Percentiles rank a stretch among this genome's conserved stretches.
phyloP scores from a whole-genome alignment of 345 rosid species.

The Salix arbutifolia region DNA sequence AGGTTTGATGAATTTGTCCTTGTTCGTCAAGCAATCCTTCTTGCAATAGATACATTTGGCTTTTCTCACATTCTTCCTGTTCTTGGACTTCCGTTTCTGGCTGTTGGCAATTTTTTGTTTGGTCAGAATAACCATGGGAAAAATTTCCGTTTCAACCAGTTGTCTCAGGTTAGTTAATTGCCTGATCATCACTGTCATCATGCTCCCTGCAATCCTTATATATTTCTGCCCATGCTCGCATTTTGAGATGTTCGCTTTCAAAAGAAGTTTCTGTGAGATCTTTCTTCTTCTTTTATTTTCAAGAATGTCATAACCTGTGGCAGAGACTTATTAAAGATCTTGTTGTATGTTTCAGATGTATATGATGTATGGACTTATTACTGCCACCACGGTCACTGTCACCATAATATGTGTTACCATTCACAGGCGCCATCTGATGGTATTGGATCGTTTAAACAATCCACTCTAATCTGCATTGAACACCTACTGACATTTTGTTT shows the following conservation, averaged over 20 bases:
- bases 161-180: constrained; percentile 49
- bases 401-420: constrained; percentile 75
- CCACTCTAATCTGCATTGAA: background rate
- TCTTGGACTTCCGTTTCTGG: constrained; percentile 72
- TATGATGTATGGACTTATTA: constrained; percentile 64
- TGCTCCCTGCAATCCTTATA: too few relatives aligned
- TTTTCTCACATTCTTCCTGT: constrained; percentile 76
- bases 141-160: constrained; percentile 17
- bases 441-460: constrained; percentile 15
- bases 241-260: background rate
- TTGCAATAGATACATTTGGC: constrained; percentile 81
- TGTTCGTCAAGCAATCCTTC: constrained; percentile 83
- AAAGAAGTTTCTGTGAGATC: background rate
- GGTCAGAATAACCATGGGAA: constrained; percentile 24
- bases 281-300: background rate
- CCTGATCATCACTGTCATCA: background rate
- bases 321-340: background rate
- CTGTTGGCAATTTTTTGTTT: constrained; percentile 18
- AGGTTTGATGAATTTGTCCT: constrained; percentile 93
- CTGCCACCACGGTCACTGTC: constrained; percentile 47
- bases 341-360: constrained; percentile 43
- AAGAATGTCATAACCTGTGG: background rate
- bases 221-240: background rate
- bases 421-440: constrained; percentile 92
- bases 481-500: background rate